A percentile compares a stretch with the other conserved stretches of the same genome.
Evolutionary conservation across 176 grass and related monocot species (phyloP).

Genomic region (Panicum miliaceum): DNA sequence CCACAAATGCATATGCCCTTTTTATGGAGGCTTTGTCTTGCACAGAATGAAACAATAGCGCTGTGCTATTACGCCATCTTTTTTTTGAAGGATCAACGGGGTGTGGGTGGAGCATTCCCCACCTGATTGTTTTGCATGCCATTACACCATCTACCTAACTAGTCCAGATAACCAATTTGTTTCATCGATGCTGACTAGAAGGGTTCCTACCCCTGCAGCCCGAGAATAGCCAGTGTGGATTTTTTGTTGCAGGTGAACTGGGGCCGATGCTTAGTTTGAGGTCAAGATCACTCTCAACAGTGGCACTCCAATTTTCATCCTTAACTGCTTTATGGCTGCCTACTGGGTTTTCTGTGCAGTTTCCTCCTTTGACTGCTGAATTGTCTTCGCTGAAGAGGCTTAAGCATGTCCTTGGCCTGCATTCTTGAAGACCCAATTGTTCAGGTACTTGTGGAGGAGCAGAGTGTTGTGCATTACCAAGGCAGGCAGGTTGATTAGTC

Average conservation of each 20-base stretch:
- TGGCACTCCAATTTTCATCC: conserved; percentile 42
- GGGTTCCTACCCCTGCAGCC: conserved; percentile 42
- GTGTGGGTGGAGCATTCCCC: too few relatives aligned
- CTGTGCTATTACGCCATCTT: conserved; percentile 15
- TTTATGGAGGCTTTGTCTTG: conserved; percentile 22
- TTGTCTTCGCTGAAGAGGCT: conserved; percentile 52
- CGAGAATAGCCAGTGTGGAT: conserved; percentile 42
- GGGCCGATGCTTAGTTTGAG: conserved; percentile 69
- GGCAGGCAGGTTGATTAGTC: conserved; percentile 49
- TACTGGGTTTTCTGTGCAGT: conserved; percentile 29
- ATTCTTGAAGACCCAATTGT: conserved; percentile 43
- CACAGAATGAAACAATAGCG: conserved; percentile 1
- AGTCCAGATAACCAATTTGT: conserved; percentile 34
- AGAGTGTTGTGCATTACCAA: conserved; percentile 29
- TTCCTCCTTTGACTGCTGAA: conserved; percentile 40
- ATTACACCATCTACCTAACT: conserved; percentile 38
- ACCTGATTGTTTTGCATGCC: background rate
- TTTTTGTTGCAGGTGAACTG: conserved; percentile 51
- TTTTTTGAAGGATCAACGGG: too few relatives aligned
- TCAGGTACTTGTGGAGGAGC: conserved; percentile 39
- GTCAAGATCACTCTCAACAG: conserved; percentile 60
- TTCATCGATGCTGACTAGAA: conserved; percentile 51
- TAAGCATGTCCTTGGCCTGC: conserved; percentile 43
- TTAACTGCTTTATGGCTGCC: conserved; percentile 46
- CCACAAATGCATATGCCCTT: background rate